A percentile compares a stretch with the other conserved stretches of the same genome.
Evolutionary conservation across 345 rosid genomes (phyloP).

Genomic region (Populus ilicifolia): DNA sequence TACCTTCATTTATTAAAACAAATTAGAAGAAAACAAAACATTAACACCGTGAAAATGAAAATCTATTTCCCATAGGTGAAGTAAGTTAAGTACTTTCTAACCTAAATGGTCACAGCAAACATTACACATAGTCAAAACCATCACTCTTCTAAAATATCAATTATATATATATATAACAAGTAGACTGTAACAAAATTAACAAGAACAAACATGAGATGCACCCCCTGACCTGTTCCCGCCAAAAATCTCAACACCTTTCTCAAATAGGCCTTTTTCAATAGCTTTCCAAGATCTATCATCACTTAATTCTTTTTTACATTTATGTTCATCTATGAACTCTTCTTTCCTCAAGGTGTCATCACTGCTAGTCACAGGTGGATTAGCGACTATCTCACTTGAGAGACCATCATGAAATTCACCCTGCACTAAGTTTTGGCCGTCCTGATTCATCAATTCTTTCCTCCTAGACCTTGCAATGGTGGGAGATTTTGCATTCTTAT

Average conservation of each 20-base stretch:
- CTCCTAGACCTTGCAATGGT: constrained; percentile 49
- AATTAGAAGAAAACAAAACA: not conserved
- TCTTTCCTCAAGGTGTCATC: constrained; percentile 56
- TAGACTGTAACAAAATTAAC: not conserved
- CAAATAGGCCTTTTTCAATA: constrained; percentile 79
- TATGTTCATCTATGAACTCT: constrained; percentile 62
- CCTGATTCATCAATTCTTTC: constrained; percentile 42
- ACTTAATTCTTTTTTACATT: constrained; percentile 41
- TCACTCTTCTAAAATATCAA: not conserved
- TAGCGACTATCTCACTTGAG: constrained; percentile 38
- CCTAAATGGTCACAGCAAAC: not conserved
- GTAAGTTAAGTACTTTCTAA: not conserved
- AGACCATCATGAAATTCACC: constrained; percentile 37
- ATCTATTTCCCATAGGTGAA: constrained; percentile 5
- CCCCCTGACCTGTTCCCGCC: constrained; percentile 80
- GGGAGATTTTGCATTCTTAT: constrained; percentile 57
- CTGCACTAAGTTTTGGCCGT: constrained; percentile 33
- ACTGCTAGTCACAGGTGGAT: constrained; percentile 42
- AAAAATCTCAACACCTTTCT: constrained; percentile 91
- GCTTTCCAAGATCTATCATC: constrained; percentile 72
- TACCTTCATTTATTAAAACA: not conserved
- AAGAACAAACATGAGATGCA: not conserved
- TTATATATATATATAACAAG: not conserved
- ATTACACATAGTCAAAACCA: not conserved
- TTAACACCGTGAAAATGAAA: not conserved